phyloP scores from a whole-genome alignment of 495 filamentous ascomycete species.

The Cercophora newfieldiana region DNA sequence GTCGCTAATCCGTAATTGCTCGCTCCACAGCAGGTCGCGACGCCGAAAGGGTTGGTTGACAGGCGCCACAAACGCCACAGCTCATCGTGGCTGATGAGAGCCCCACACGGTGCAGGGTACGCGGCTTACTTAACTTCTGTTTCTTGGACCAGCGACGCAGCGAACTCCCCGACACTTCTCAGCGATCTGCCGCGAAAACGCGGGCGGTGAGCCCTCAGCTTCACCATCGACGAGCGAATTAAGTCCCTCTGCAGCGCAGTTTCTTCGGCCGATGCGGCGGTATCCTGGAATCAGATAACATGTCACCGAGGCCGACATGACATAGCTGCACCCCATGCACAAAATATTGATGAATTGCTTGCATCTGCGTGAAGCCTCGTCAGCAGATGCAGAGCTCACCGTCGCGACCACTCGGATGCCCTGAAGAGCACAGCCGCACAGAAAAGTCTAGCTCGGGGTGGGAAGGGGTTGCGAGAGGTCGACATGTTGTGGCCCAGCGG shows the following conservation, averaged over 20 bases:
- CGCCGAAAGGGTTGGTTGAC: background rate
- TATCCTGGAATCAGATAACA: no score
- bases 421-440: background rate
- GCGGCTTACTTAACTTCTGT: background rate
- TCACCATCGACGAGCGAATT: no score
- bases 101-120: background rate
- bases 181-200: no score
- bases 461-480: background rate
- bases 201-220: no score
- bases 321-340: background rate
- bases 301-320: no score
- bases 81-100: no score
- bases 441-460: background rate
- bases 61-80: slow-evolving; percentile 10
- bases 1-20: background rate
- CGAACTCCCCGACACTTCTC: no score
- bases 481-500: background rate
- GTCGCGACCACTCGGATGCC: slow-evolving; percentile 20
- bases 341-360: background rate
- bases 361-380: background rate
- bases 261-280: no score
- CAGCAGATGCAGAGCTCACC: slow-evolving; percentile 1
- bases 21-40: no score
- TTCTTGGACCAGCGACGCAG: no score
- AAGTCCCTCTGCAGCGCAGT: no score